Evolutionary conservation across 768 basidiomycete species (phyloP).

Genomic region (Russula sp.): DNA sequence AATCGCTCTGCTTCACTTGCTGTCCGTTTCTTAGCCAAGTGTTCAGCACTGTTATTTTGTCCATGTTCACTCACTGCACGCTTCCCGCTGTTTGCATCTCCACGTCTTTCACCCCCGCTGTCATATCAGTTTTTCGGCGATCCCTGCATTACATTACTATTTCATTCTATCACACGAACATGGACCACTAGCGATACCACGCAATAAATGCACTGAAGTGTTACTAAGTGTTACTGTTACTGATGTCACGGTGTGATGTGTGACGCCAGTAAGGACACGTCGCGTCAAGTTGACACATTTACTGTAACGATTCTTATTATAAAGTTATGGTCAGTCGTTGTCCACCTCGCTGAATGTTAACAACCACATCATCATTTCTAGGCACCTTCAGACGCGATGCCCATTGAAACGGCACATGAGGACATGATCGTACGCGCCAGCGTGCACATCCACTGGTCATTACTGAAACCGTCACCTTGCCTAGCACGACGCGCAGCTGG

Average conservation of each 20-base stretch:
- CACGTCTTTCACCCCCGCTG: slow-evolving; percentile 13
- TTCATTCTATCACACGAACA: slow-evolving; percentile 10
- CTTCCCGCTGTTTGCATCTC: slow-evolving; percentile 16
- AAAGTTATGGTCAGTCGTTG: slow-evolving; percentile 15
- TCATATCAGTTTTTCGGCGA: slow-evolving; percentile 18
- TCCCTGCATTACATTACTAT: slow-evolving; percentile 25
- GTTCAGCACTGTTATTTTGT: slow-evolving; percentile 15
- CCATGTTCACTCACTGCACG: slow-evolving; percentile 12
- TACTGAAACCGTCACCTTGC: background rate
- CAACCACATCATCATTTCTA: background rate
- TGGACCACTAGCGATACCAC: slow-evolving; percentile 23
- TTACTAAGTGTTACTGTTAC: background rate
- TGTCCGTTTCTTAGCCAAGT: slow-evolving; percentile 19
- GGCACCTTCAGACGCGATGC: slow-evolving; percentile 58
- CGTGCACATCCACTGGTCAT: background rate
- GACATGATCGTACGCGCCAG: slow-evolving; percentile 88
- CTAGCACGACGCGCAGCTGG: slow-evolving; percentile 96
- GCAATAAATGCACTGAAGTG: slow-evolving; percentile 38
- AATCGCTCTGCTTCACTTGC: slow-evolving; percentile 22
- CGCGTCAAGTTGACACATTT: background rate
- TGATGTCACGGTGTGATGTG: slow-evolving; percentile 13
- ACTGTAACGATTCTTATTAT: background rate
- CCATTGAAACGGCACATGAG: slow-evolving; percentile 93
- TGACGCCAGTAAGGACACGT: slow-evolving; percentile 1
- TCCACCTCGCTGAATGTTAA: background rate